phyloP scores from a whole-genome alignment of 192 early-diverging fungal genomes.

The Coemansia sp. region DNA sequence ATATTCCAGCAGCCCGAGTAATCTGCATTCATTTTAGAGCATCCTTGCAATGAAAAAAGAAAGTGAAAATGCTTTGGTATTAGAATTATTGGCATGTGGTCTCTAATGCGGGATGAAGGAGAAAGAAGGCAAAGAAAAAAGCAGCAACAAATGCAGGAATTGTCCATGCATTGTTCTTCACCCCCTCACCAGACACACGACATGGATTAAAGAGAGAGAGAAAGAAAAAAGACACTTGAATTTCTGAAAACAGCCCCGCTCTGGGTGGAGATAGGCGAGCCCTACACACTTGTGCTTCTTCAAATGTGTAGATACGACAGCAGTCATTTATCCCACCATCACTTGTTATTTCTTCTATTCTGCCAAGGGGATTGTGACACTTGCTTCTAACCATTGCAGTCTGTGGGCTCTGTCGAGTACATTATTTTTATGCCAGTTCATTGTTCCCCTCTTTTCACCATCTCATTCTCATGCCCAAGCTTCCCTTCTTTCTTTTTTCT shows the following conservation, averaged over 20 bases:
- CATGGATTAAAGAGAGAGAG: not conserved
- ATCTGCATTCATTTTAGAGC: not conserved
- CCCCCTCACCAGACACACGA: not conserved
- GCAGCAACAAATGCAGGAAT: not conserved
- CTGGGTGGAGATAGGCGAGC: not conserved
- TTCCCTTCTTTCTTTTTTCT: not conserved
- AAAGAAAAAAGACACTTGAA: not conserved
- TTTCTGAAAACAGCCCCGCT: not conserved
- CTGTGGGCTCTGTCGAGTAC: not conserved
- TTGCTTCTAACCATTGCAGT: not conserved
- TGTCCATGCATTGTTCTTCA: slow-evolving; percentile 5
- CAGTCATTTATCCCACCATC: not conserved
- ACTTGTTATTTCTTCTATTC: not conserved
- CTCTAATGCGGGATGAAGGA: not conserved
- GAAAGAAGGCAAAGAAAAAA: not conserved
- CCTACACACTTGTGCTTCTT: not conserved
- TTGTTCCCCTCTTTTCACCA: not conserved
- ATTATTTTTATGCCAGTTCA: not conserved
- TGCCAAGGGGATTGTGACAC: not conserved
- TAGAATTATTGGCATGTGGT: slow-evolving; percentile 7
- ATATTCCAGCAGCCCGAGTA: not conserved
- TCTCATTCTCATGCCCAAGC: not conserved
- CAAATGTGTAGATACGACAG: not conserved
- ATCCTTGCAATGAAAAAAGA: slow-evolving; percentile 2
- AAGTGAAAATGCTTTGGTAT: not conserved